Percentiles rank a stretch among this genome's conserved stretches.
Conservation (phyloP, 768 basidiomycete species). For the Phanerochaete sordida region DNA sequence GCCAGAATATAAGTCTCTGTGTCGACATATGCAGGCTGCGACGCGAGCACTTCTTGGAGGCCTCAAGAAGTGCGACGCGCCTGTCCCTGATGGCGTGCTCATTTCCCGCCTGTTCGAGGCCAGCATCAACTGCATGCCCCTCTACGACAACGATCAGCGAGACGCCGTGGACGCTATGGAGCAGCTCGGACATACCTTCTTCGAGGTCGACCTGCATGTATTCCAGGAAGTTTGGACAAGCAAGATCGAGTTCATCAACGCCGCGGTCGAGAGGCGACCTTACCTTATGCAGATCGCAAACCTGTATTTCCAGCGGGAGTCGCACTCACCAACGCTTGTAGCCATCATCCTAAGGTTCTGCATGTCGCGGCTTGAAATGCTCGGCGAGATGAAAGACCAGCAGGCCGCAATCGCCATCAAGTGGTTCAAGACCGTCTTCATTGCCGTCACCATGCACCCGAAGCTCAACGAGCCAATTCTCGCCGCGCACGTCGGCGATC, state of each 20-base stretch:
- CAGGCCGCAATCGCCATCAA: conserved; percentile 83
- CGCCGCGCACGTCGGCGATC: conserved; percentile 86
- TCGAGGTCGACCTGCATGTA: conserved; percentile 85
- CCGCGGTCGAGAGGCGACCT: conserved; percentile 70
- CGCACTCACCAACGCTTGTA: conserved; percentile 75
- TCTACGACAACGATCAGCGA: conserved; percentile 66
- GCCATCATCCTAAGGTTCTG: conserved; percentile 88
- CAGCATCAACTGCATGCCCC: conserved; percentile 76
- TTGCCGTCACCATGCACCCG: conserved; percentile 75
- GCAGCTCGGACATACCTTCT: conserved; percentile 67
- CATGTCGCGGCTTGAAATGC: conserved; percentile 71
- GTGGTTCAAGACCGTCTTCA: conserved; percentile 94
- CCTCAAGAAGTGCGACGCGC: conserved; percentile 76
- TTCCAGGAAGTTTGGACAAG: conserved; percentile 97
- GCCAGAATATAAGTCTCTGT: conserved; percentile 80
- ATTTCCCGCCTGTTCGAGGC: conserved; percentile 87
- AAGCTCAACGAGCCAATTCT: conserved; percentile 83
- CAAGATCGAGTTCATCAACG: conserved; percentile 89
- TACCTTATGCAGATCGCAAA: conserved; percentile 83
- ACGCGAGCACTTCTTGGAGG: conserved; percentile 76
- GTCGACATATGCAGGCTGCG: conserved; percentile 85
- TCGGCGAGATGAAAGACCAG: conserved; percentile 83
- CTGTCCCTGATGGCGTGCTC: conserved; percentile 79
- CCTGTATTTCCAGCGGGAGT: conserved; percentile 73
- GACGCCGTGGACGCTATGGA: conserved; percentile 81